Percentiles rank a stretch among this genome's conserved stretches.
These are phyloP conservation scores for Populus hybrid DNA, from an alignment of 441 rosid genomes.

Conservation along the genomic window DNA sequence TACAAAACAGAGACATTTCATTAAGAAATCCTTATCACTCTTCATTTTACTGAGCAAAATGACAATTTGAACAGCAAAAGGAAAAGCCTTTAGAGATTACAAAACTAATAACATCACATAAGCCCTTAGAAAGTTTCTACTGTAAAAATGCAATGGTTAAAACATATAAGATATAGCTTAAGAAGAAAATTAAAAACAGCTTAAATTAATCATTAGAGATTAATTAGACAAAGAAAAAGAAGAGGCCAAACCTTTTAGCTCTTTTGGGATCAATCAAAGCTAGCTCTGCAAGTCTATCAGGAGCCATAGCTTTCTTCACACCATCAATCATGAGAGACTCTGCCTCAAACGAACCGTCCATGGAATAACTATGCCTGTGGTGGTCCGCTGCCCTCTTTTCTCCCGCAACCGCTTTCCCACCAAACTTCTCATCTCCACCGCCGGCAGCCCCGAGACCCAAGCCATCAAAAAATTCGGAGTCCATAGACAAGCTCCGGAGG, in stretches of 20 bases:
- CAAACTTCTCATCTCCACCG: constrained; percentile 31
- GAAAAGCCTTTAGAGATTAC: not conserved
- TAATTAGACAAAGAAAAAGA: not conserved
- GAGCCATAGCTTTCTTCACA: constrained; percentile 75
- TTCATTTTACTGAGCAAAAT: not conserved
- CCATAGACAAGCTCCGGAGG: constrained; percentile 83
- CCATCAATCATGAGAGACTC: constrained; percentile 57
- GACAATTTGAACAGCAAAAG: not conserved
- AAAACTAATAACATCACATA: not conserved
- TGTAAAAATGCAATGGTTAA: not conserved
- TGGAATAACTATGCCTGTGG: constrained; percentile 77
- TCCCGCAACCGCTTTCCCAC: constrained; percentile 27
- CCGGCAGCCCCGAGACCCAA: constrained; percentile 28
- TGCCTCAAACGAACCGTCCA: constrained; percentile 79
- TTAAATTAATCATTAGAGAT: not conserved
- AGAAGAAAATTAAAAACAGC: not conserved
- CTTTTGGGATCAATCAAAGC: constrained; percentile 90
- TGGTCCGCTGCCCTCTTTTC: constrained; percentile 40
- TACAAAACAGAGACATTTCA: constrained; percentile 24
- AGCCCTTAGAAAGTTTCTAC: not conserved
- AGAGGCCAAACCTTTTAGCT: constrained; percentile 65
- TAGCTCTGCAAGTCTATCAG: constrained; percentile 83
- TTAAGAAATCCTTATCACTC: not conserved
- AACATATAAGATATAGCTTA: not conserved
- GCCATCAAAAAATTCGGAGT: constrained; percentile 81